Evolutionary conservation across 1,284 basidiomycete genomes (phyloP).

Genomic region (Coniferiporia sulphurascens): DNA sequence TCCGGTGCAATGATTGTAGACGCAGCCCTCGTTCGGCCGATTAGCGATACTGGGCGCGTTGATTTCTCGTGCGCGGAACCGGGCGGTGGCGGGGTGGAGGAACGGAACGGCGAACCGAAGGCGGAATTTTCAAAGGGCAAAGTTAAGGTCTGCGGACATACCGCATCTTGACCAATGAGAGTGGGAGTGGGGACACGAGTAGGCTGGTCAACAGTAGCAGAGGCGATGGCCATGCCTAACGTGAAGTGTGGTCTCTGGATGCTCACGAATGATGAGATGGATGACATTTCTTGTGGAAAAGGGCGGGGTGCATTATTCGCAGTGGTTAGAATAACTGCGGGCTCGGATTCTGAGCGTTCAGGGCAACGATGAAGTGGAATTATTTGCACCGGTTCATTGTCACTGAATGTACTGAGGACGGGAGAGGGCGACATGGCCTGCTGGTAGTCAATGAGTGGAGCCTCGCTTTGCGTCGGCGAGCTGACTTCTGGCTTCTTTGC

Average conservation of each 20-base stretch:
- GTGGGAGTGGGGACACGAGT: too few relatives aligned
- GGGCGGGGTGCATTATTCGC: background rate
- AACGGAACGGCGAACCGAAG: background rate
- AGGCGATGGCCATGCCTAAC: background rate
- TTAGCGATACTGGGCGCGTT: too few relatives aligned
- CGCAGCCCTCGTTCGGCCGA: too few relatives aligned
- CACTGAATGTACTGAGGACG: too few relatives aligned
- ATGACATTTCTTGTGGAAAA: background rate
- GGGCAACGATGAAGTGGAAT: constrained; percentile 3
- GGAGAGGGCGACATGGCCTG: background rate
- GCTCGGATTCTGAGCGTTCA: constrained; percentile 2
- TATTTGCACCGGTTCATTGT: background rate
- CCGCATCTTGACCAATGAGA: too few relatives aligned
- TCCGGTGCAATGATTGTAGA: too few relatives aligned
- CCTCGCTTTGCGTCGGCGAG: background rate
- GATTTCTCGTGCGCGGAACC: background rate
- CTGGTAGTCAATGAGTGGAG: background rate
- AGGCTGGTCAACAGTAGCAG: too few relatives aligned
- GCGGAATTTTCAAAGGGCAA: background rate
- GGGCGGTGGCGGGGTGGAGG: background rate
- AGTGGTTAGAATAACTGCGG: background rate
- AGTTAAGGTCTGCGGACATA: too few relatives aligned
- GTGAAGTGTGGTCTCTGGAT: background rate
- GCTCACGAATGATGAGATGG: background rate
- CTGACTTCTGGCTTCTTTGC: background rate